Evolutionary conservation across 805 yeast genomes (phyloP), one percentile per base, ranked within the genome.

Genomic region (Candida endomychidarum): DNA sequence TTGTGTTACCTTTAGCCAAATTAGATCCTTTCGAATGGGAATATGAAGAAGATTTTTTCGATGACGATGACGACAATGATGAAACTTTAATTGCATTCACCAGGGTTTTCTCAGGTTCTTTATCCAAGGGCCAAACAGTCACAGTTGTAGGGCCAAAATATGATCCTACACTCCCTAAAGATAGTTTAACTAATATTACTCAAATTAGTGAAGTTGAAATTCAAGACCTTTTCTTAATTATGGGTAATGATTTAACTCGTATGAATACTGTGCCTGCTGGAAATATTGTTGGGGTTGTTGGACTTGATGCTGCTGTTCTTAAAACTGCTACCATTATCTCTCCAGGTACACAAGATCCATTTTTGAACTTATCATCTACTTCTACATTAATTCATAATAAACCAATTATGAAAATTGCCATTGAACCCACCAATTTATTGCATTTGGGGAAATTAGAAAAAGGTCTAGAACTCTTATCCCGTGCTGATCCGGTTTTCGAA

Each of bases 401-500:
- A 22, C 99, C 99, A 1, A 91, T 93, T 57, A 87, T 93, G 50
- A 80, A 89, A 49, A 96, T 93, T 22, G 97, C 99, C 0, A 69
- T 93, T n/a, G 99, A 93, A 57, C 96, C 99, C 1, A 83, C 77
- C 4, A 85, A 88, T 51, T 96, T 96, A 8, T 74, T 83, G 35
- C 81, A 88, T 50, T 77, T 89, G 73, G 81, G 77, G 33, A 77
- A 77, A 51, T 68, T 93, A 31, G 95, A 81, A 37, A 71, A 72
- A 20, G 99, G 99, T 0, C 69, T 93, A 43, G 80, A 80, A 48
- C 65, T 87, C 42, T 69, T 93, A 28, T 81, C 90, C 39, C 83
- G 81, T 50, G 91, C 97, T 0, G 99, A 93, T 61, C 97, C 99
- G 1, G 91, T 96, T 52, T 95, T 90, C 15, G 88, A 87, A 51